Base-by-base conservation (phyloP, 441 rosid species). In the Adansonia rubrostipa region DNA sequence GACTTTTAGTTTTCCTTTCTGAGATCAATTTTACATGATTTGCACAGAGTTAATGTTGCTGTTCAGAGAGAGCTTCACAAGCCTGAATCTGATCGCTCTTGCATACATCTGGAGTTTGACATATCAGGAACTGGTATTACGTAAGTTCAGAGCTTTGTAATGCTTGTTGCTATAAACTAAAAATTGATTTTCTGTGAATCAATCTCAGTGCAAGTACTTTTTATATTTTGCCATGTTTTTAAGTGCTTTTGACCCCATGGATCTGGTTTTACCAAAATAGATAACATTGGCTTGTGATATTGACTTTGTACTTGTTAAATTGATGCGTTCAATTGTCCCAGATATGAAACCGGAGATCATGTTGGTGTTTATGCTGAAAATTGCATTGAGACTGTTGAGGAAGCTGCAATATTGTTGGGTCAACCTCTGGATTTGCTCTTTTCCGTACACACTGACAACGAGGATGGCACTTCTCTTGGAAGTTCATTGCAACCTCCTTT, bases 301-400 rank as follows among this genome's bases (percentile, higher is more conserved):
- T 63, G 33, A 33, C 68, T 73, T 71, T 73, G 50, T 1, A 6
- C 20, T 63, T 10, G 14, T 63, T 13, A 5, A 14, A 22, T 19
- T 47, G 17, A 78, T 50, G n/a, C 15, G 57, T 65, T 78, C 40
- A 51, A 50, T 28, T n/a, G 0, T 77, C 56, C 8, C 87, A 95
- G 99, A 78, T 93, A 93, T 82, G 98, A 91, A 84, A 91, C 99
- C 51, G 98, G 99, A 80, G 98, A 95, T 80, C 99, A 95, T 81
- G 93, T 91, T 9, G 97, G 98, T 60, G 91, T 95, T 47, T 91
- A 79, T 82, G 90, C 89, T 72, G 99, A 93, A 48, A 95, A 92
- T 87, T 81, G 85, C 78, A 86, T 80, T 77, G 98, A 95, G 73
- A 88, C 80, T 73, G 95, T 93, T 77, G 93, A 91, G 85, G 97